phyloP scores from a whole-genome alignment of 2,329 filamentous ascomycete species.

The Stagonosporopsis vannaccii region DNA sequence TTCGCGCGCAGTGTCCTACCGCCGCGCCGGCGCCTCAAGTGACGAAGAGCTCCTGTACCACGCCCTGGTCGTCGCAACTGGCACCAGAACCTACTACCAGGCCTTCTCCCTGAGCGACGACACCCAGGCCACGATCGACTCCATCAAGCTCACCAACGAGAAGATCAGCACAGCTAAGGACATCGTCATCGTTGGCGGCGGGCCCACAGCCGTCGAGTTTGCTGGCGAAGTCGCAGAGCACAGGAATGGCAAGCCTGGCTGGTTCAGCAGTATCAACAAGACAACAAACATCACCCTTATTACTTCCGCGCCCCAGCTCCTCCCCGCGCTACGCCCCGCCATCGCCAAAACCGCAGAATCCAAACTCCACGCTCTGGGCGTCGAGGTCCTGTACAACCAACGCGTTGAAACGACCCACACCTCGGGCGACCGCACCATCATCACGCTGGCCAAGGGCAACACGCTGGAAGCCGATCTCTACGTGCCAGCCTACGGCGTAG shows the following conservation, averaged over 20 bases:
- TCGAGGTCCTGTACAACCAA: constrained; percentile 54
- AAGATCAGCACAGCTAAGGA: constrained; percentile 49
- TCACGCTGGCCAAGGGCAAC: constrained; percentile 53
- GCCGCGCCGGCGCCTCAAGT: constrained; percentile 29
- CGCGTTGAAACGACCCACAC: constrained; percentile 36
- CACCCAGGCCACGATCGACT: constrained; percentile 30
- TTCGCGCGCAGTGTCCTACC: constrained; percentile 55
- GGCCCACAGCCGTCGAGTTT: constrained; percentile 58
- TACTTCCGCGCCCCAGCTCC: constrained; percentile 49
- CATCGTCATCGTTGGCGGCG: constrained; percentile 59
- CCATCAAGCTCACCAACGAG: constrained; percentile 48
- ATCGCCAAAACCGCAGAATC: constrained; percentile 54
- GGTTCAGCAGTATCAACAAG: constrained; percentile 41
- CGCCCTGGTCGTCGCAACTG: constrained; percentile 65
- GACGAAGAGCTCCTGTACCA: constrained; percentile 56
- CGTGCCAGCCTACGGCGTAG: constrained; percentile 60
- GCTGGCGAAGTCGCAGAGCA: constrained; percentile 58
- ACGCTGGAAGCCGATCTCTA: constrained; percentile 59
- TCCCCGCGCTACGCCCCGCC: constrained; percentile 51
- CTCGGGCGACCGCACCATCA: constrained; percentile 51
- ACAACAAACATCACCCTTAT: constrained; percentile 56
- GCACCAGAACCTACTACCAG: constrained; percentile 56
- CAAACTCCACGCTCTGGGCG: constrained; percentile 56
- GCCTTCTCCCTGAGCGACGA: constrained; percentile 54
- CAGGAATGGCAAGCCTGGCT: constrained; percentile 50